Percentiles rank a stretch among this genome's conserved stretches.
Evolutionary conservation across 2,329 filamentous ascomycete genomes (phyloP).

Genomic region (Curvularia sp.): DNA sequence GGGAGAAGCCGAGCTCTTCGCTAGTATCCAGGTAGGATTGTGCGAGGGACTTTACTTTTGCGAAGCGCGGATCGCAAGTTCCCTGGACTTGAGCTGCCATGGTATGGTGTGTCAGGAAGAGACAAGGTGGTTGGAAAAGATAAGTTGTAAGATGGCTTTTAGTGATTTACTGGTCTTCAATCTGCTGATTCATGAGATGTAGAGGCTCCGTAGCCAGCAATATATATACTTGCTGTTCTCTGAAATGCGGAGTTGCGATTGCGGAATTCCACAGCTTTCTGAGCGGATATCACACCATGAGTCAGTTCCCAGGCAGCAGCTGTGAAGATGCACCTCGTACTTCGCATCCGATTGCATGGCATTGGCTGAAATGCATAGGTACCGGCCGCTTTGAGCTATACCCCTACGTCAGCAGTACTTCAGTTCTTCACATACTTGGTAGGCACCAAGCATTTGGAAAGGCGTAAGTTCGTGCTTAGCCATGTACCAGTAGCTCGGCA

Average conservation of each 20-base stretch:
- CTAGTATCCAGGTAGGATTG: conserved; percentile 22
- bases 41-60: conserved; percentile 14
- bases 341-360: background rate
- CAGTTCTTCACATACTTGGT: background rate
- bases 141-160: background rate
- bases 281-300: background rate
- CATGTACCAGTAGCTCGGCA: background rate
- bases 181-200: background rate
- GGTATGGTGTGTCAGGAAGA: background rate
- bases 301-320: background rate
- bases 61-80: conserved; percentile 23
- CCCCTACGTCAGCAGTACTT: no score
- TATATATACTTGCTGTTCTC: background rate
- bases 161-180: background rate
- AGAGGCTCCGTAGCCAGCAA: background rate
- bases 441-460: background rate
- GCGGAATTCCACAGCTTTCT: background rate
- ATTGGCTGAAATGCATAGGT: background rate
- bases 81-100: conserved; percentile 19
- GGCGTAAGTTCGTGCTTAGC: background rate
- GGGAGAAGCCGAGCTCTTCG: conserved; percentile 26
- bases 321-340: background rate
- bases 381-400: background rate
- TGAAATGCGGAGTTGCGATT: background rate
- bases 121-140: background rate